Percentiles rank a stretch among this genome's conserved stretches.
phyloP scores from a whole-genome alignment of 495 filamentous ascomycete species.

The Tuber calosporum region DNA sequence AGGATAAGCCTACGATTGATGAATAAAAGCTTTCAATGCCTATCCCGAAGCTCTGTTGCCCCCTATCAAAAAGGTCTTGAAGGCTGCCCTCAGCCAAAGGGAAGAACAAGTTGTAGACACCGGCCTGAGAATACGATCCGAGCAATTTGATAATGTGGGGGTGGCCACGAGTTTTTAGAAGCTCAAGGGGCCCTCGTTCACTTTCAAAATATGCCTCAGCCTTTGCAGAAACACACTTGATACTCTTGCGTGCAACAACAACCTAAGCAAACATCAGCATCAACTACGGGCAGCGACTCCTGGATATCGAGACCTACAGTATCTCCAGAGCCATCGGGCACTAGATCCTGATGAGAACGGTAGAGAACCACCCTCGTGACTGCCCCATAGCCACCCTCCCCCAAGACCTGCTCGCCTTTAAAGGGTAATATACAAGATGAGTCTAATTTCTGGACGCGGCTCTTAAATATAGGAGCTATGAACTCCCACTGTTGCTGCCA shows the following conservation, averaged over 20 bases:
- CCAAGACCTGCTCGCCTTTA: background rate
- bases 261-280: background rate
- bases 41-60: background rate
- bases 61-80: slow-evolving; percentile 4
- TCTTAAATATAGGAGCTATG: background rate
- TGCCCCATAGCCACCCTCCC: background rate
- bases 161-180: slow-evolving; percentile 3
- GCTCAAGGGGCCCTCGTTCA: slow-evolving; percentile 5
- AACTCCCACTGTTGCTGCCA: background rate
- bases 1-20: slow-evolving; percentile 13
- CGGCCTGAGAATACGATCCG: background rate
- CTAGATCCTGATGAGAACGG: background rate
- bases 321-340: background rate
- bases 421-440: background rate
- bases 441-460: background rate
- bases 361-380: background rate
- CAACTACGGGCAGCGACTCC: background rate
- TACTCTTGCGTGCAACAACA: background rate
- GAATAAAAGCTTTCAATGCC: background rate
- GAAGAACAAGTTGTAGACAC: slow-evolving; percentile 9
- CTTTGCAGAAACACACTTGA: background rate
- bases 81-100: slow-evolving; percentile 14
- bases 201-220: background rate
- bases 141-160: slow-evolving; percentile 23
- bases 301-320: background rate